phyloP scores from a whole-genome alignment of 805 yeast species.

The Metschnikowia lunata region DNA sequence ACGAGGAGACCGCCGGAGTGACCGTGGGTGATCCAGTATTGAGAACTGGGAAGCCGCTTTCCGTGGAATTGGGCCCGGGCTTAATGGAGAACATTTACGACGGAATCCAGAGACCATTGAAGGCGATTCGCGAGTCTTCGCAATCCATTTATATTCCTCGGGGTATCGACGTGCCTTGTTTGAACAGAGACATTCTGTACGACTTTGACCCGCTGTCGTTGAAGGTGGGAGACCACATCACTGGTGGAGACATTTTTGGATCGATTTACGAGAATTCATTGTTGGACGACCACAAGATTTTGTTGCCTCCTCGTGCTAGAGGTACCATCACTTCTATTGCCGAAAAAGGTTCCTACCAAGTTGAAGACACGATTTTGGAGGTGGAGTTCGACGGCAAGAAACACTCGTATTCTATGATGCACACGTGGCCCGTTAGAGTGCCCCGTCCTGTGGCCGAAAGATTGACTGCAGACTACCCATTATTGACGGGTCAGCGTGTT shows the following conservation, averaged over 20 bases:
- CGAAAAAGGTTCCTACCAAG: slow-evolving; percentile 82
- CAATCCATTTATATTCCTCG: slow-evolving; percentile 97
- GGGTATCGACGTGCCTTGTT: slow-evolving; percentile 97
- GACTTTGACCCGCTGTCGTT: slow-evolving; percentile 78
- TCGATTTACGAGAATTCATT: slow-evolving; percentile 90
- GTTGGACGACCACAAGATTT: slow-evolving; percentile 85
- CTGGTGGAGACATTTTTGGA: slow-evolving; percentile 98
- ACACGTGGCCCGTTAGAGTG: slow-evolving; percentile 99
- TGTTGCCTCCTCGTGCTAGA: slow-evolving; percentile 96
- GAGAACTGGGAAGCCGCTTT: slow-evolving; percentile 97
- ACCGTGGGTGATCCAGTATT: slow-evolving; percentile 98
- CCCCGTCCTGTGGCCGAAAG: slow-evolving; percentile 98
- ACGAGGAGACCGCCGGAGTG: slow-evolving; percentile 99
- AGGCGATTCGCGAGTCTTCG: slow-evolving; percentile 81
- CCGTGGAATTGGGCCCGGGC: slow-evolving; percentile 99
- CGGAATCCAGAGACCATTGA: slow-evolving; percentile 98
- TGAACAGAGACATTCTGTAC: slow-evolving; percentile 74
- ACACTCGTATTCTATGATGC: slow-evolving; percentile 85
- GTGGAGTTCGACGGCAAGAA: slow-evolving; percentile 91
- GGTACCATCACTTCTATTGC: slow-evolving; percentile 94
- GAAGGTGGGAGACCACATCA: slow-evolving; percentile 93
- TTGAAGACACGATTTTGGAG: slow-evolving; percentile 86
- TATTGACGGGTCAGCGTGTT: slow-evolving; percentile 98
- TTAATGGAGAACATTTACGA: slow-evolving; percentile 98
- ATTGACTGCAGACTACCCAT: slow-evolving; percentile 88